These are phyloP conservation scores for Phialocephala subalpina DNA, from an alignment of 2,329 filamentous ascomycete species.

Conservation along the genomic window DNA sequence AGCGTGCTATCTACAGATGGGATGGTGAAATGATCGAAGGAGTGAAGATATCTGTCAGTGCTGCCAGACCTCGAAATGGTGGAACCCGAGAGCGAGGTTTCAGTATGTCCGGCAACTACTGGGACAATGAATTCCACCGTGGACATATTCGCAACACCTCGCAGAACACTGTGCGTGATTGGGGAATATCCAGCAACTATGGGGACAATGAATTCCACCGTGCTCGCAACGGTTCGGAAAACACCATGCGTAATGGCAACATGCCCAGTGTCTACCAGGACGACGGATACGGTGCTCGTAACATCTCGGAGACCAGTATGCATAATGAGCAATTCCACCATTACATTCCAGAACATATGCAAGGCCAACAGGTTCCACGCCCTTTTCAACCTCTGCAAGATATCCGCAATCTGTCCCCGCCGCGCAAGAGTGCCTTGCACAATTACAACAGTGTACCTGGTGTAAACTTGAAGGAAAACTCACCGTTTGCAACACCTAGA, in stretches of 20 bases:
- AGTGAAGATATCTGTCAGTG: not conserved
- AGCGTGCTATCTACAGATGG: constrained; percentile 21
- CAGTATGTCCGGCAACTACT: not conserved
- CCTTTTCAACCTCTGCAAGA: not conserved
- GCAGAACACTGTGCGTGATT: too few species aligned
- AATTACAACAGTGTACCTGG: not conserved
- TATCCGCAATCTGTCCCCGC: not conserved
- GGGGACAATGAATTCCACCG: not conserved
- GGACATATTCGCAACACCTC: not conserved
- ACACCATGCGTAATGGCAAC: too few species aligned
- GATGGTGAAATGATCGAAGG: not conserved
- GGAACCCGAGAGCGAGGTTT: not conserved
- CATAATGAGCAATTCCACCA: not conserved
- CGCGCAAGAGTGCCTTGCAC: not conserved
- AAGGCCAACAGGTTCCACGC: not conserved
- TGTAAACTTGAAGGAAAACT: constrained; percentile 1
- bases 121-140: not conserved
- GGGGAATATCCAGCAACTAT: not conserved
- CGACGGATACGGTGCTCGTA: not conserved
- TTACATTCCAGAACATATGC: not conserved
- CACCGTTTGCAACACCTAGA: not conserved
- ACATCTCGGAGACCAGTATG: not conserved
- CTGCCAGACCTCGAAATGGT: not conserved
- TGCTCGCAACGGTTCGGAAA: not conserved
- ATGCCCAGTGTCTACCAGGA: not conserved